Evolutionary conservation across 2,329 filamentous ascomycete genomes (phyloP), one percentile per base, ranked within the genome.

Genomic region (Colletotrichum spinosum): DNA sequence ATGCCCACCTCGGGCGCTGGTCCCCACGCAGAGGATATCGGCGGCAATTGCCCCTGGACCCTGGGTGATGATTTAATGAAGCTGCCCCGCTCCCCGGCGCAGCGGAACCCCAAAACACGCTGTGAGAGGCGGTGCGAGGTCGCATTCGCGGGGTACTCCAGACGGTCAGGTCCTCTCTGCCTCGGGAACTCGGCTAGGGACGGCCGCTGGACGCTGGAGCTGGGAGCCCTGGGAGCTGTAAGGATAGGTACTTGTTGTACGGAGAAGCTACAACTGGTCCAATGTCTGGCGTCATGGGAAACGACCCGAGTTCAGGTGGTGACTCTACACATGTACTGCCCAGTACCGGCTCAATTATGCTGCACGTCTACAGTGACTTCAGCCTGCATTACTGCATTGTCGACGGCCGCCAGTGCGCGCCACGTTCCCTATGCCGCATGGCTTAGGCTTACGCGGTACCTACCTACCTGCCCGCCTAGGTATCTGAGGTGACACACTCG

Each of bases 171-270:
- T 49, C 41, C 61, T 60, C 49, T 64, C 55, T 54, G 60, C 65
- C 55, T 67, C 65, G 56, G 65, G 52, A 60, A 48, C 50, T 61
- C 65, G 65, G 65, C 50, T 67, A 60, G 61, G 35, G 48, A 53
- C 65, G 65, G 65, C 61, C 61, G 51, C 61, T 58, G 53, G 54
- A 25, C 25, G 25, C 25, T 25, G 4, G 25, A 5, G 25, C 25
- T 25, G 25, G 25, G 25, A 25, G 25, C 25, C 17, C 17, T 25
- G 25, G 25, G 4, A 25, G 25, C 25, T 25, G 25, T 25, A 25
- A 25, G 25, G 25, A 25, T 25, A 25, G 4, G 17, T 17, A 17
- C 17, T 17, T 17, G 17, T 25, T 25, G 25, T 25, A 25, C 25
- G 25, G 25, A 25, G 25, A 50, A 37, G 41, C 55, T 48, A 51